Evolutionary conservation across 1,284 basidiomycete species (phyloP).

Genomic region (Sporisorium reilianum): DNA sequence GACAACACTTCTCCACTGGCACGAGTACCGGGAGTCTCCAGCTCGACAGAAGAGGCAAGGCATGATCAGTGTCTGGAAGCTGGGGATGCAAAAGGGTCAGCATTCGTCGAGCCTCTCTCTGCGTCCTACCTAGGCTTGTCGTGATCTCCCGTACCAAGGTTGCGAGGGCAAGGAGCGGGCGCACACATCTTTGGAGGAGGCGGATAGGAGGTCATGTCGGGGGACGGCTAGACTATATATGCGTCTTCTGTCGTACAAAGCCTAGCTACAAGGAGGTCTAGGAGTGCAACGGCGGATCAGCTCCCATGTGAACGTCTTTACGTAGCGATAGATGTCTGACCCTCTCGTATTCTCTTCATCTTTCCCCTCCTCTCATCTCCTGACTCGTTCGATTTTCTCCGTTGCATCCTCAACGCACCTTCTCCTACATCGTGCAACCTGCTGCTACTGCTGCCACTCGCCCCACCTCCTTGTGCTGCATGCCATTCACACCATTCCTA

Average conservation of each 20-base stretch:
- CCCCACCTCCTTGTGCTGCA: background rate
- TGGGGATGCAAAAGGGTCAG: slow-evolving; percentile 5
- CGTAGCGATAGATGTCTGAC: slow-evolving; percentile 4
- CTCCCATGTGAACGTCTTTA: too few relatives aligned
- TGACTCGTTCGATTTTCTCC: background rate
- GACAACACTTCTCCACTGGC: background rate
- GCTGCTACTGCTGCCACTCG: background rate
- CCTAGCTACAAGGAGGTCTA: background rate
- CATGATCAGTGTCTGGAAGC: background rate
- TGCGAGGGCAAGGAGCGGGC: background rate
- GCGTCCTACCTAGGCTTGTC: background rate
- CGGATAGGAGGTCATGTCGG: background rate
- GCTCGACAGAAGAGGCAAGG: slow-evolving; percentile 2
- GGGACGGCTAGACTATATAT: background rate
- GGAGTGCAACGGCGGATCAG: background rate
- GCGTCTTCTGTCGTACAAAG: background rate
- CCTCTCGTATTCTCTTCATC: slow-evolving; percentile 6
- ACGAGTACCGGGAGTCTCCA: background rate
- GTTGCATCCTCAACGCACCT: background rate
- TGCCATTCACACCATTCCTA: background rate
- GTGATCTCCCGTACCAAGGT: background rate
- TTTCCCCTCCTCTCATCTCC: background rate
- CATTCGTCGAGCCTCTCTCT: background rate
- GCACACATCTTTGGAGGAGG: background rate
- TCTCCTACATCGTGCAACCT: background rate